phyloP scores from a whole-genome alignment of 441 rosid species.

The Pelargonium fulgidum region DNA sequence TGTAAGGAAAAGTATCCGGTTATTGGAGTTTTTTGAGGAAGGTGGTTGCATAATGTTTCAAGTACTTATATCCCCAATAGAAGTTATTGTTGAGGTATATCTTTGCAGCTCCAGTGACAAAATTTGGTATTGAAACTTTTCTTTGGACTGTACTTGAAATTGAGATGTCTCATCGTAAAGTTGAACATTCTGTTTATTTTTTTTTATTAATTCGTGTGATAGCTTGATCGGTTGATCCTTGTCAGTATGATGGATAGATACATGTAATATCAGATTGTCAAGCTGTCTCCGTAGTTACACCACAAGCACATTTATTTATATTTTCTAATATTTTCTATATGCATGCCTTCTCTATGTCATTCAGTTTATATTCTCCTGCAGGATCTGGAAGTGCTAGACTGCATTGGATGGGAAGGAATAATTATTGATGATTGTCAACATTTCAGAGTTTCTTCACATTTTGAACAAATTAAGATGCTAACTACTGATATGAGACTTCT shows the following conservation, averaged over 20 bases:
- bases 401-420: conserved; percentile 44
- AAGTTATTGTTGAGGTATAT: conserved; percentile 48
- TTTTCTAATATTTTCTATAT: neutral
- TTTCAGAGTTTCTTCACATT: conserved; percentile 22
- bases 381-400: conserved; percentile 36
- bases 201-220: no score
- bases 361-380: conserved; percentile 26
- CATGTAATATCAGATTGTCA: no score
- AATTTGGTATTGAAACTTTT: neutral
- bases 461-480: conserved; percentile 37
- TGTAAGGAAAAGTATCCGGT: conserved; percentile 33
- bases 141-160: neutral
- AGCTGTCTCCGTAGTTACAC: no score
- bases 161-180: neutral
- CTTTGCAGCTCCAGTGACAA: conserved; percentile 2
- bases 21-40: conserved; percentile 37
- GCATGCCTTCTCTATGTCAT: no score
- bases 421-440: conserved; percentile 49
- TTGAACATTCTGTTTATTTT: no score
- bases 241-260: no score
- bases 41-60: conserved; percentile 41
- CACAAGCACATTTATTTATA: no score
- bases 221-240: no score
- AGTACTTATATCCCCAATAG: conserved; percentile 44
- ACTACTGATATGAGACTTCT: conserved; percentile 40